Evolutionary conservation across 2,329 filamentous ascomycete genomes (phyloP).

Genomic region (Aspergillus sojae): DNA sequence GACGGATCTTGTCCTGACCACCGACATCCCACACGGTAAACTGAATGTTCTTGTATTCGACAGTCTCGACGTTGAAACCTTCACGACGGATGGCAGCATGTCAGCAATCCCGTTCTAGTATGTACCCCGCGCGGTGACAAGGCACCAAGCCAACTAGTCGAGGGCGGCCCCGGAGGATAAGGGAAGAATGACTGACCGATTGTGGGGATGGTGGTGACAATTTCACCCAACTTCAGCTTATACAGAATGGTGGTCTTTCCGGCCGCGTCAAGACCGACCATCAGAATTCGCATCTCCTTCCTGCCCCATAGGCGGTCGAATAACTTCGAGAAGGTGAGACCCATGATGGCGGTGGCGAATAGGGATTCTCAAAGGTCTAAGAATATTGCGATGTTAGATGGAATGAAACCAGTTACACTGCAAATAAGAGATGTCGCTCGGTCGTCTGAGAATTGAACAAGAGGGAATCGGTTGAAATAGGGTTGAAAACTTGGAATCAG

Average conservation of each 20-base stretch:
- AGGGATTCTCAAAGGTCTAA: conserved; percentile 24
- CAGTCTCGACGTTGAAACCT: conserved; percentile 99
- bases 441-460: not conserved
- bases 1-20: conserved; percentile 99
- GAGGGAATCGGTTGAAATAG: not conserved
- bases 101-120: conserved; percentile 15
- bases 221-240: conserved; percentile 98
- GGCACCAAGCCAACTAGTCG: not conserved
- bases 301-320: conserved; percentile 97
- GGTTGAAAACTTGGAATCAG: not conserved
- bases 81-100: conserved; percentile 9
- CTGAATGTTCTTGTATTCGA: conserved; percentile 99
- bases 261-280: conserved; percentile 98
- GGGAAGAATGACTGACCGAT: conserved; percentile 68
- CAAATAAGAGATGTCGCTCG: not conserved
- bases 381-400: conserved; percentile 22
- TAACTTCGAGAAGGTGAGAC: conserved; percentile 95
- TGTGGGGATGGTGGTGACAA: conserved; percentile 98
- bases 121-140: not conserved
- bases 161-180: conserved; percentile 9
- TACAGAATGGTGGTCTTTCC: conserved; percentile 99
- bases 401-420: conserved; percentile 8
- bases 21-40: conserved; percentile 99
- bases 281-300: conserved; percentile 99
- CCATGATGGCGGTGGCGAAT: conserved; percentile 69